Evolutionary conservation across 768 basidiomycete species (phyloP), one percentile per base, ranked within the genome.

Genomic region (Rhizopogon vinicolor): DNA sequence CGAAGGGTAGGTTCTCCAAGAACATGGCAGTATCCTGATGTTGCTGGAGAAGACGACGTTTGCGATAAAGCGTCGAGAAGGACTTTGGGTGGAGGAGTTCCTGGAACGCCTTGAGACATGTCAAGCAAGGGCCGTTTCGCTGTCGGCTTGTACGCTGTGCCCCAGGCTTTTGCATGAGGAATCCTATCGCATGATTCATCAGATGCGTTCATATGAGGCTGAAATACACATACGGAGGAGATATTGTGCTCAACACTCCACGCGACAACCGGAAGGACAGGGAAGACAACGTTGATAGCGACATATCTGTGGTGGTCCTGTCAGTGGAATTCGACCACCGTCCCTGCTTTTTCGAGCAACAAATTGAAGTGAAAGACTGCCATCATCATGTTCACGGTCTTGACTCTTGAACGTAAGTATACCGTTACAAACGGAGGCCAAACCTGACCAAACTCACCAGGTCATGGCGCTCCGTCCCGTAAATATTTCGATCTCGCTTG

Each of bases 31-130:
- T 92, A 92, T 4, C 81, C 78, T 43, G 80, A 80, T 35, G 73
- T 76, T 5, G 50, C 44, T 0, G 76, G 74, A 41, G 76, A 76
- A 7, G 76, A 68, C 0, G 80, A 68, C 0, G 80, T 75, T 8
- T 63, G 62, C 0, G 72, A 75, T 1, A 92, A 65, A 1, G 81
- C 77, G 0, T 75, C 63, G 35, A 84, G 76, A 8, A 91, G 69
- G 1, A 63, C 49, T 2, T 71, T 63, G 2, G 85, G 81, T 0
- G 91, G 91, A 0, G 85, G 81, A 0, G 72, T 74, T 5, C 85
- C 84, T 0, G 91, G 91, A 0, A 84, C 83, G 41, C 91, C 87
- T 68, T 91, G 89, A 1, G 86, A 85, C 75, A 91, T 83, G 61
- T 82, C 78, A n/a, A 91, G 75, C 2, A 91, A 70, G 0, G 82